Evolutionary conservation across 192 early-diverging fungal genomes (phyloP).

Genomic region (Coemansia sp.): DNA sequence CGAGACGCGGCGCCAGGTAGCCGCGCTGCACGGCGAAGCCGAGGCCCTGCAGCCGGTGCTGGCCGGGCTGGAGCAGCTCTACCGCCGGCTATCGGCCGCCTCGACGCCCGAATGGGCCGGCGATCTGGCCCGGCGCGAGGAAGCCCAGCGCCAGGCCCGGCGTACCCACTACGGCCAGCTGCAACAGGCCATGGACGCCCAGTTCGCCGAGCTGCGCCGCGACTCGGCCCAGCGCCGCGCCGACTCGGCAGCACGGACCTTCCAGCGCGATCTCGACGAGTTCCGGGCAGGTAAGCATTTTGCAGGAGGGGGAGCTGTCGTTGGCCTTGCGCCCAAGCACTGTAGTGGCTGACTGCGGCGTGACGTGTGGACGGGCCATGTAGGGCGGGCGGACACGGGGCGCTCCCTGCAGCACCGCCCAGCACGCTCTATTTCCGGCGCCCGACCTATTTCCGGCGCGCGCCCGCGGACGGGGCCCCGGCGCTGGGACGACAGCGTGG

Average conservation of each 20-base stretch:
- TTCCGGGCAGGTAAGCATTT: too few species aligned
- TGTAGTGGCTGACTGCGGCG: too few species aligned
- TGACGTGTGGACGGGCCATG: too few species aligned
- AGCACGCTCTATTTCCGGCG: too few species aligned
- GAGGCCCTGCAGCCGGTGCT: slow-evolving; percentile 11
- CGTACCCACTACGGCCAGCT: slow-evolving; percentile 34
- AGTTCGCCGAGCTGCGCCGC: slow-evolving; percentile 28
- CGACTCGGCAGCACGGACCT: slow-evolving; percentile 26
- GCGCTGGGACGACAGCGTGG: neutral
- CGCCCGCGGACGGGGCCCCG: too few species aligned
- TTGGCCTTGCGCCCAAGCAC: too few species aligned
- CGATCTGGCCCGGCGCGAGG: slow-evolving; percentile 24
- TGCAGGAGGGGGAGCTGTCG: too few species aligned
- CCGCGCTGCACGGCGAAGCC: slow-evolving; percentile 12
- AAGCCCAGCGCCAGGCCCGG: slow-evolving; percentile 19
- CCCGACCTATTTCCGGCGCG: too few species aligned
- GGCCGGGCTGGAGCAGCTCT: slow-evolving; percentile 13
- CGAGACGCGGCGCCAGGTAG: slow-evolving; percentile 12
- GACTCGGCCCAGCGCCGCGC: slow-evolving; percentile 22
- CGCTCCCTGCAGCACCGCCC: too few species aligned
- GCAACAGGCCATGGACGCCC: slow-evolving; percentile 38
- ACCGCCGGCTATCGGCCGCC: slow-evolving; percentile 17
- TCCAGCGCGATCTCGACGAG: slow-evolving; percentile 39
- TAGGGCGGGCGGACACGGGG: too few species aligned
- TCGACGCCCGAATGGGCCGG: neutral